Evolutionary conservation across 495 filamentous ascomycete species (phyloP), one percentile per base, ranked within the genome.

Genomic region (Terfezia boudieri): DNA sequence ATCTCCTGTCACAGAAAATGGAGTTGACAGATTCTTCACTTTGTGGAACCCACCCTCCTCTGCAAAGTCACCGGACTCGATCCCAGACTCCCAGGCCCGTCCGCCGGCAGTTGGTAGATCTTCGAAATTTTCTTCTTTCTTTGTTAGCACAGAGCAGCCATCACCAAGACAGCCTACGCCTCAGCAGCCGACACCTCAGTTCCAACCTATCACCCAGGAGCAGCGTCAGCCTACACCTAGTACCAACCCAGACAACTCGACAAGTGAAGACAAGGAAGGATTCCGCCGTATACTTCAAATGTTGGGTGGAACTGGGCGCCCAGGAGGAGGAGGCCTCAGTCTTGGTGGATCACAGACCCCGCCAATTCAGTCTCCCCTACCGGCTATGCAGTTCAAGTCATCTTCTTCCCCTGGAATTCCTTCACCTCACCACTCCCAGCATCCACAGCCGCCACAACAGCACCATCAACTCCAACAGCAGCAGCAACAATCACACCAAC

Each of bases 221-320:
- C 64, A 55, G 50, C 65, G 37, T 56, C 62, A 43, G 60, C 62
- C 23, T 59, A 70, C 8, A 57, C 70, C 50, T 26, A 37, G 17
- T 14, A 50, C 52, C 37, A 51, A 57, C 36, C 51, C 51, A 8
- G 58, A 65, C 37, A 71, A 74, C n/a, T 68, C 71, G 9, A 73
- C 73, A 37, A 73, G 73, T 55, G 80, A 83, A 22, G 89, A 98
- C 57, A 88, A 85, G 67, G 80, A 84, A 69, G 90, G 84, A 0
- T 98, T 98, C 65, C 81, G 89, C 56, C 77, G 80, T 49, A 81
- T 98, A 43, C 69, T 98, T 36, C 76, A 83, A 57, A 92, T 95
- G 74, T 76, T 98, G 38, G 76, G 71, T 54, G 73, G 74, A 16
- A 64, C 63, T 8, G 72, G 67, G 46, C 69, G 49, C 22, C 14